A percentile compares a stretch with the other conserved stretches of the same genome.
phyloP scores from a whole-genome alignment of 2,329 filamentous ascomycete genomes.

The Alternaria novae-zelandiae region DNA sequence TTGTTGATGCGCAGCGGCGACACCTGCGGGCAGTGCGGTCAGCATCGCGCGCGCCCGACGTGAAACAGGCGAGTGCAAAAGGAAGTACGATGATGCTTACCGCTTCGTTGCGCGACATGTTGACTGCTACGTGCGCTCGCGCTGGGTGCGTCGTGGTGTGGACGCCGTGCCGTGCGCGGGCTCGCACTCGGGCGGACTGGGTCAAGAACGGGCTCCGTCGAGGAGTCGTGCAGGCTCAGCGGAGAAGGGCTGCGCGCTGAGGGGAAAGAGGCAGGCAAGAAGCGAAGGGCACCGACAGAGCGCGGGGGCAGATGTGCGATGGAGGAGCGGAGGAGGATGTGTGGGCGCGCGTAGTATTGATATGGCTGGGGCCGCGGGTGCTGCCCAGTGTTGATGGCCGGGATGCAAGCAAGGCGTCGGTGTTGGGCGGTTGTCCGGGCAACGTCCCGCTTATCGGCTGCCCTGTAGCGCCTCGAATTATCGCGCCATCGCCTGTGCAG shows the following conservation, averaged over 20 bases:
- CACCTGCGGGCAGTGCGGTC: constrained; percentile 58
- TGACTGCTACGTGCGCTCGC: constrained; percentile 16
- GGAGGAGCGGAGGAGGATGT: constrained; percentile 35
- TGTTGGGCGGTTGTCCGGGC: constrained; percentile 25
- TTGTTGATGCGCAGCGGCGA: constrained; percentile 83
- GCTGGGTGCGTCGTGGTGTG: constrained; percentile 20
- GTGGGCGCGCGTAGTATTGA: constrained; percentile 26
- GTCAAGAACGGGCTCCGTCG: constrained; percentile 44
- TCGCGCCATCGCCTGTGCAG: constrained; percentile 11
- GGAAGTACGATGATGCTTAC: constrained; percentile 35
- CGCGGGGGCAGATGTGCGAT: constrained; percentile 37
- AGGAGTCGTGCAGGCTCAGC: constrained; percentile 27
- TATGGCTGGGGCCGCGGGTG: constrained; percentile 25
- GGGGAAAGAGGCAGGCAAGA: constrained; percentile 21
- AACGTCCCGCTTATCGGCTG: constrained; percentile 19
- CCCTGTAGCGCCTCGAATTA: constrained; percentile 1
- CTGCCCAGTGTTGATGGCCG: constrained; percentile 32
- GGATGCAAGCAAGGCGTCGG: constrained; percentile 24
- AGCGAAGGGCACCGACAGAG: constrained; percentile 35
- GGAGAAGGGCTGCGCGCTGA: constrained; percentile 20
- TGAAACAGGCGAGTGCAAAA: neutral
- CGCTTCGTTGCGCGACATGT: constrained; percentile 51
- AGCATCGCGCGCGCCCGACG: constrained; percentile 6
- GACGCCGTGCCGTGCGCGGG: neutral
- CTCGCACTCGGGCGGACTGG: constrained; percentile 17